Base-by-base conservation (phyloP, 257 asterid genomes). In the Scutellaria baicalensis region DNA sequence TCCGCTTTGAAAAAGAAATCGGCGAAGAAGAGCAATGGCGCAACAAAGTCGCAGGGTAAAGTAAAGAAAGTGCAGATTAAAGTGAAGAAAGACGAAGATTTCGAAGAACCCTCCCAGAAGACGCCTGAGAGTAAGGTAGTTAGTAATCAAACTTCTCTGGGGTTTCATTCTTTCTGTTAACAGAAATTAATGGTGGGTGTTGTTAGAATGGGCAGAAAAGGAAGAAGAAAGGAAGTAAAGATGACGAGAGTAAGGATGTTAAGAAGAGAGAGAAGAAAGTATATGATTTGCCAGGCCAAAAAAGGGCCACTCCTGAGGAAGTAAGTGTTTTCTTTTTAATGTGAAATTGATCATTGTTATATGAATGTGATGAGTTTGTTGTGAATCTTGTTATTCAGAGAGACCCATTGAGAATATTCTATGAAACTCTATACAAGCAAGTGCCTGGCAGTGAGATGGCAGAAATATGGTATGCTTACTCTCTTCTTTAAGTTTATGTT, bases 391-490 rank as follows among this genome's bases (percentile, higher is more conserved):
- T 67, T 69, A 27, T 78, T 63, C 90, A 93, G 97, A 86, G 96
- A 75, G 97, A 91, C 69, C 90, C 97, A 0, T 76, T 84, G 72
- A 83, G 93, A 79, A 91, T 91, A 52, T 93, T 93, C 81, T 93
- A 93, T 20, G 91, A 86, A 84, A 80, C 84, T 8, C 79, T 91
- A 76, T 69, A 83, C 75, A 36, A 84, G 65, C 97, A 93, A 86
- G 87, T 86, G 62, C 96, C 99, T 50, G 55, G 40, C 1, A 93
- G 99, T 80, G 96, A 93, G 38, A 84, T 93, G 94, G 99, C 97
- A 16, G 88, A 96, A 59, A 72, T 80, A 58, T 93, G 99, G 99
- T 89, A 73, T 57, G 21, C 59, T 67, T 38, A 9, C 12, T 63
- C 6, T 3, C 35, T 5, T 38, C 20, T 10, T 16, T 66, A n/a